Percentiles rank a stretch among this genome's conserved stretches.
Evolutionary conservation across 306 rosid species (phyloP).

Genomic region (Lagenaria siceraria): DNA sequence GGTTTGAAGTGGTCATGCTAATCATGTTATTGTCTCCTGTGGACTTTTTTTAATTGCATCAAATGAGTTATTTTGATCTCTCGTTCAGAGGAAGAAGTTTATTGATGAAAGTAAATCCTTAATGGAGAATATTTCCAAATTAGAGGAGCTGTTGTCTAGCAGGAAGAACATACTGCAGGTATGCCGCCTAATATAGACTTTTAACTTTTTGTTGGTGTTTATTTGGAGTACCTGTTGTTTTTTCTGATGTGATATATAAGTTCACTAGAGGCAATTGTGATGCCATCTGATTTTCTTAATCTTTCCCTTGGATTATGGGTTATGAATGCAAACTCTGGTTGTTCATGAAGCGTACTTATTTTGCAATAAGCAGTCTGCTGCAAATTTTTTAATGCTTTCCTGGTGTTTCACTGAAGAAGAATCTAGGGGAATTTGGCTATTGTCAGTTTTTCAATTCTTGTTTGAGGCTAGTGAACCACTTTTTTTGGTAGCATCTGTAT

Average conservation of each 20-base stretch:
- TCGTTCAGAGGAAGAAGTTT: slow-evolving; percentile 63
- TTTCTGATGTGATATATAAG: not conserved
- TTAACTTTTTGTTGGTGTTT: not conserved
- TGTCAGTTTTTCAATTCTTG: not conserved
- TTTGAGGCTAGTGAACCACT: not conserved
- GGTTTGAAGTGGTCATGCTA: slow-evolving; percentile 33
- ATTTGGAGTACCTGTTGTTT: not conserved
- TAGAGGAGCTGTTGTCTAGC: slow-evolving; percentile 79
- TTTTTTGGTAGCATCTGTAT: not conserved
- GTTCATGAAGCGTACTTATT: not conserved
- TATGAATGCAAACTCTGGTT: not conserved
- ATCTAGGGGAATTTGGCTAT: not conserved
- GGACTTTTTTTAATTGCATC: not conserved
- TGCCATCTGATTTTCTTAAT: not conserved
- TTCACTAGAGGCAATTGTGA: not conserved
- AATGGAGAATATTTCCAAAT: slow-evolving; percentile 57
- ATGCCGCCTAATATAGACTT: not conserved
- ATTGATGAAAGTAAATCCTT: slow-evolving; percentile 60
- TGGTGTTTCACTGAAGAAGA: not conserved
- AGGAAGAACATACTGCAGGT: slow-evolving; percentile 73
- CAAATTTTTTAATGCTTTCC: not conserved
- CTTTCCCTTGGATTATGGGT: not conserved
- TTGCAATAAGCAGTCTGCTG: not conserved
- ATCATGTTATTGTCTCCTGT: not conserved
- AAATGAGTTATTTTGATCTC: not conserved